Evolutionary conservation across 208 protist genomes (phyloP).

Genomic region (Leishmania gerbilli): DNA sequence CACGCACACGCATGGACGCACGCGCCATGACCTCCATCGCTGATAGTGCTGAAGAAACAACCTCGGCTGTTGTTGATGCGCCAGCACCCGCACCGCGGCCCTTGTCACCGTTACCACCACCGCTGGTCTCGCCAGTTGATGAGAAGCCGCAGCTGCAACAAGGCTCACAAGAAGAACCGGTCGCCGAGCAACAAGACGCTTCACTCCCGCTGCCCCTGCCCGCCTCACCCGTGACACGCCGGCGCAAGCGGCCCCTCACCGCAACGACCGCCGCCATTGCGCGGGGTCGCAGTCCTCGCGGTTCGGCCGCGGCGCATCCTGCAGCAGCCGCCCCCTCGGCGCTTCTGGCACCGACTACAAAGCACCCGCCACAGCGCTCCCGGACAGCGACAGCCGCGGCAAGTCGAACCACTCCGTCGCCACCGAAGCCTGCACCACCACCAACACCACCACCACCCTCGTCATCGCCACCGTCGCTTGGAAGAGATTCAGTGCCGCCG

Average conservation of each 20-base stretch:
- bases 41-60: neutral
- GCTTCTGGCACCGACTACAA: neutral
- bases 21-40: neutral
- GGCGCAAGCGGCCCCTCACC: neutral
- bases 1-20: neutral
- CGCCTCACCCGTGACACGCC: conserved; percentile 2
- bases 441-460: neutral
- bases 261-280: conserved; percentile 1
- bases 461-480: neutral
- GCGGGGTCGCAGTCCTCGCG: neutral
- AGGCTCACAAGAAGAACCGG: neutral
- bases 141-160: neutral
- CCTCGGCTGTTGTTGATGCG: neutral
- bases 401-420: neutral
- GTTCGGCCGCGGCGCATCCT: neutral
- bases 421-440: neutral
- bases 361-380: neutral
- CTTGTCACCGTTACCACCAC: neutral
- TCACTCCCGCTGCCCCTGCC: conserved; percentile 7
- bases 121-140: neutral
- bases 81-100: neutral
- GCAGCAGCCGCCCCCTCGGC: neutral
- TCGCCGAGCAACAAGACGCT: neutral
- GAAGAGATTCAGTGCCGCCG: neutral
- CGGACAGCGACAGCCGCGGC: neutral